These are phyloP conservation scores for Colletotrichum tanaceti DNA, from an alignment of 2,329 filamentous ascomycete species.

Conservation along the genomic window DNA sequence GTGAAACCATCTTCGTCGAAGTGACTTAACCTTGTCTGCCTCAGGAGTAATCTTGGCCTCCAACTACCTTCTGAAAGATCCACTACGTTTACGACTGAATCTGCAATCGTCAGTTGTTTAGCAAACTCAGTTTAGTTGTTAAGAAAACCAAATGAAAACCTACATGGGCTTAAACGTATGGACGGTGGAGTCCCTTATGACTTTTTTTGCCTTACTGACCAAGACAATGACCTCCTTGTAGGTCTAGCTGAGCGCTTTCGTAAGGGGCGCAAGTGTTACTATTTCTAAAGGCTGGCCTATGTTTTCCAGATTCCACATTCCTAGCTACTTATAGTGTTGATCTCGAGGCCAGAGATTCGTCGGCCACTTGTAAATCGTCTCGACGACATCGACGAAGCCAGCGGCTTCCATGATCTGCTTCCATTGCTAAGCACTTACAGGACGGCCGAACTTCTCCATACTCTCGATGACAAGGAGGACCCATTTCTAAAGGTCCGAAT, in stretches of 20 bases:
- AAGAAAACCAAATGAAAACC: neutral
- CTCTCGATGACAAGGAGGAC: constrained; percentile 47
- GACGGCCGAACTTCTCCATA: constrained; percentile 46
- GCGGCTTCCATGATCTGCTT: constrained; percentile 40
- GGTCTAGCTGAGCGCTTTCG: constrained; percentile 51
- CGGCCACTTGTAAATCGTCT: constrained; percentile 33
- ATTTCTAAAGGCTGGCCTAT: constrained; percentile 49
- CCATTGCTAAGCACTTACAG: constrained; percentile 48
- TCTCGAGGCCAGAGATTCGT: constrained; percentile 42
- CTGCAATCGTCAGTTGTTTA: neutral
- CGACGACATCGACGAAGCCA: constrained; percentile 26
- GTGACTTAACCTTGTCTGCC: neutral
- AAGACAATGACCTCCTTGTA: constrained; percentile 46
- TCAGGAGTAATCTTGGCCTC: neutral
- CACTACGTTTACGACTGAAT: constrained; percentile 27
- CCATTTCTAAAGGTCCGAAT: constrained; percentile 47
- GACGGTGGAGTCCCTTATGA: constrained; percentile 43
- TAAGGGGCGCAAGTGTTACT: constrained; percentile 51
- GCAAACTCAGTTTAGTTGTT: neutral
- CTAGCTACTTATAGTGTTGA: constrained; percentile 37
- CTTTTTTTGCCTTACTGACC: constrained; percentile 42
- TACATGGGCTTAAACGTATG: constrained; percentile 44
- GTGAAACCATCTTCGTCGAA: too few relatives aligned
- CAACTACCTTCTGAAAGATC: too few relatives aligned
- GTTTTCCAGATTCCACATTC: constrained; percentile 45